Conservation (phyloP, 345 rosid genomes). For the Combretum micranthum region DNA sequence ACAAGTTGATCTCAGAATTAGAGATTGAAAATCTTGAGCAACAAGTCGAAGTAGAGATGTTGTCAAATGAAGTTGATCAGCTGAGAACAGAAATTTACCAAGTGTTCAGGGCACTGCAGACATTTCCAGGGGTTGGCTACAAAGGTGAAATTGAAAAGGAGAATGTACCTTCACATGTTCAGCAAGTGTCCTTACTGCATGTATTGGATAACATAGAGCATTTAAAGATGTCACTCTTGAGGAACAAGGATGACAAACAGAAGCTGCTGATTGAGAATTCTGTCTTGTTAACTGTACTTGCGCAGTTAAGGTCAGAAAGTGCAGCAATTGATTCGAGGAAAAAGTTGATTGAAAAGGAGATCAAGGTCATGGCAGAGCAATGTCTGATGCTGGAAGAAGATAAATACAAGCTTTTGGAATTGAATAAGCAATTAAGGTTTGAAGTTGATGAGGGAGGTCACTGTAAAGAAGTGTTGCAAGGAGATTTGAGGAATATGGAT, state of each 20-base stretch:
- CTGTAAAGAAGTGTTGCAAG: slow-evolving; percentile 30
- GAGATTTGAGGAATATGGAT: slow-evolving; percentile 31
- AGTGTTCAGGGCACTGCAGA: slow-evolving; percentile 64
- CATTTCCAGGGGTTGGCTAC: slow-evolving; percentile 30
- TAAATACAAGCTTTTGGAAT: slow-evolving; percentile 47
- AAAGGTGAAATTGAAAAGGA: slow-evolving; percentile 19
- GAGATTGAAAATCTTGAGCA: slow-evolving; percentile 80
- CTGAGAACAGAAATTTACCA: slow-evolving; percentile 54
- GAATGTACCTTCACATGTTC: slow-evolving; percentile 16
- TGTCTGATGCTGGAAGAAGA: slow-evolving; percentile 36
- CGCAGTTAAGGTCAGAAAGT: slow-evolving; percentile 44
- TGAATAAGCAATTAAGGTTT: slow-evolving; percentile 48
- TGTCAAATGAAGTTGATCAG: slow-evolving; percentile 58
- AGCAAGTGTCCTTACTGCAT: slow-evolving; percentile 37
- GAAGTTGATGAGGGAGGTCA: slow-evolving; percentile 36
- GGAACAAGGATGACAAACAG: slow-evolving; percentile 54
- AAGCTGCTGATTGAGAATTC: slow-evolving; percentile 64
- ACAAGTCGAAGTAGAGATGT: slow-evolving; percentile 59
- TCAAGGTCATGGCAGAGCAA: slow-evolving; percentile 21
- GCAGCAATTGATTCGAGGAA: slow-evolving; percentile 43
- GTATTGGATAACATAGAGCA: slow-evolving; percentile 46
- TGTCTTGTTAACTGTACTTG: slow-evolving; percentile 51
- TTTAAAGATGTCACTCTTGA: slow-evolving; percentile 44
- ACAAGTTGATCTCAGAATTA: slow-evolving; percentile 60
- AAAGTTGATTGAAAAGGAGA: slow-evolving; percentile 33